Evolutionary conservation across 257 asterid species (phyloP), one percentile per base, ranked within the genome.

Genomic region (Petrea volubilis): DNA sequence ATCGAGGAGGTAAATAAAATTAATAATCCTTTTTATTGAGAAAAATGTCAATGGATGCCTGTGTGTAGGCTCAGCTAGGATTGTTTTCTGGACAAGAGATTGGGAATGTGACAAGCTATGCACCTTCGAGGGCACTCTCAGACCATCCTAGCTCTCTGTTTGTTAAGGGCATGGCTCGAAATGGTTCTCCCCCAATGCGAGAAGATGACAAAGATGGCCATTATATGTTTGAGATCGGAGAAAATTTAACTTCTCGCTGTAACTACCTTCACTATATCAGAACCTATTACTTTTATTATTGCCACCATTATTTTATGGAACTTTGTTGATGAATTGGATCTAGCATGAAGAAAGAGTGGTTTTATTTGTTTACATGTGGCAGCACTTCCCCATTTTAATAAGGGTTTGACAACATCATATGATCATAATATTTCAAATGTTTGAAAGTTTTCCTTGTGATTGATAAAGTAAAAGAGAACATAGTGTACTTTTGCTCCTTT

Each of bases 61-160:
- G 89, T 88, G 91, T 93, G 96, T 91, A 93, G 97, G 97, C 96
- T 91, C 95, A 91, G 93, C 89, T 89, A 89, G 96, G 90, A 75
- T 88, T 92, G 77, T 87, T 84, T 83, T 72, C 78, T 89, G 97
- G 88, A 60, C 96, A 91, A 87, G 98, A 91, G 77, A 70, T 80
- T 85, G 98, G 92, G 72, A 84, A 80, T 86, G 72, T 88, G 84
- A 81, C 95, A 73, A 87, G 96, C 95, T 86, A 74, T 83, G 93
- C 87, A 75, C 79, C 92, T 67, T 75, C 95, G 60, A 89, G 82
- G 77, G 82, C 82, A 72, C 74, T 75, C 55, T 69, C 89, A 36
- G 89, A 89, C 75, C 82, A 82, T 77, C 74, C 79, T 85, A 77
- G 71, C 80, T 79, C 88, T 63, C 75, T 84, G 34, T 82, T 82